Conservation (phyloP, 805 yeast genomes). For the Saccharomycopsis javanensis region DNA sequence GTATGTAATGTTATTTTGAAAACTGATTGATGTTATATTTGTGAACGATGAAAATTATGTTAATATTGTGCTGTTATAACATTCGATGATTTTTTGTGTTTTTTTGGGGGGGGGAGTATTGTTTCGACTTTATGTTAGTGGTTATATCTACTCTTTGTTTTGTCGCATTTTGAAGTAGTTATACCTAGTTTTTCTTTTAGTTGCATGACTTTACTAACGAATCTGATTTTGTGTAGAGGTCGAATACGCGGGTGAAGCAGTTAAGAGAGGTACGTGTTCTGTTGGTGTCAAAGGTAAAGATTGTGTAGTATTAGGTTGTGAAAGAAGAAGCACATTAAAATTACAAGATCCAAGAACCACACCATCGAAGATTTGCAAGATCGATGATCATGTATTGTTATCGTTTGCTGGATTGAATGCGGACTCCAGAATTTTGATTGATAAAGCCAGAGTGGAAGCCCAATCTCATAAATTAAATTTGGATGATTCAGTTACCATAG, state of each 20-base stretch:
- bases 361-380: slow-evolving; percentile 84
- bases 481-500: slow-evolving; percentile 88
- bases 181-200: background rate
- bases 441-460: slow-evolving; percentile 93
- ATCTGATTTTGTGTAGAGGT: slow-evolving; percentile 44
- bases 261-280: slow-evolving; percentile 96
- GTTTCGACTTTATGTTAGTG: too few species aligned
- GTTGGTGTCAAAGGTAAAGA: slow-evolving; percentile 91
- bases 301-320: slow-evolving; percentile 91
- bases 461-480: slow-evolving; percentile 89
- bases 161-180: too few species aligned
- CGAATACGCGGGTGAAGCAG: slow-evolving; percentile 96
- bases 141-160: too few species aligned
- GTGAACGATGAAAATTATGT: too few species aligned
- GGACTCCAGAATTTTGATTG: slow-evolving; percentile 92
- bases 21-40: too few species aligned
- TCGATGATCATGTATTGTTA: slow-evolving; percentile 82
- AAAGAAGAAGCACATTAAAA: slow-evolving; percentile 88
- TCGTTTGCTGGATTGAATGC: slow-evolving; percentile 98
- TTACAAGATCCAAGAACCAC: slow-evolving; percentile 95
- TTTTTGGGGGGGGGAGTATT: too few species aligned
- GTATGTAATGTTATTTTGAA: slow-evolving; percentile 37
- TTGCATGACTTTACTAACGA: slow-evolving; percentile 13
- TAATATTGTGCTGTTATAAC: too few species aligned
- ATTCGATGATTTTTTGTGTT: background rate